Evolutionary conservation across 2,329 filamentous ascomycete genomes (phyloP), one percentile per base, ranked within the genome.

Genomic region (Colletotrichum agaves): DNA sequence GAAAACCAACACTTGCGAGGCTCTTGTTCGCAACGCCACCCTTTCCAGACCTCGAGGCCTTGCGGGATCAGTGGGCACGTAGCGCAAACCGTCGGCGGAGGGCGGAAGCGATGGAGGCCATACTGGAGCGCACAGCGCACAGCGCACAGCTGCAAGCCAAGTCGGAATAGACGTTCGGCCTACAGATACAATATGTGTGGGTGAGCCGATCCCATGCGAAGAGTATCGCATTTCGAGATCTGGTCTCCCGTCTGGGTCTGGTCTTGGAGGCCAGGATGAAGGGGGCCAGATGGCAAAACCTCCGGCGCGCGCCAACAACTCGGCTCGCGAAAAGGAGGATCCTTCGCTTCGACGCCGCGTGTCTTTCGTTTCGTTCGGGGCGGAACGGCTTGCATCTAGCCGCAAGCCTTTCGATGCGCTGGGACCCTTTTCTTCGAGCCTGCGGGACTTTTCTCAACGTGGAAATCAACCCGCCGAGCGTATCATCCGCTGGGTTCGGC

Each of bases 271-370:
- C 47, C 47, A 52, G 47, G 47, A 52, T 50, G 13, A 49, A 27
- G 41, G 58, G 27, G 46, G 21, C 8, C 37, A 39, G 43, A 46
- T 39, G 44, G 46, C 61, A 59, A 67, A 67, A 67, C 64, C 39
- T 33, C 44, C 61, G 64, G 64, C 27, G 64, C 27, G 64, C 46
- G 61, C 46, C 61, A 53, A 27, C 53, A 46, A 19, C 46, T 17
- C 27, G 55, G 15, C 8, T 43, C 43, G 12, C 27, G 35, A 56
- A 31, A 31, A 21, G 52, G 37, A 35, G 19, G 39, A 49, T 31
- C 63, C 63, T 67, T 67, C 59, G 60, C 59, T 50, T 44, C 53
- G 53, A 27, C 35, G 53, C 35, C 37, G 37, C n/a, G 27, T 53
- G 15, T 15, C 21, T 33, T 23, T 35, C 46, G n/a, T 21, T 43